A percentile compares a stretch with the other conserved stretches of the same genome.
These are phyloP conservation scores for Aspergillus tubingensis DNA, from an alignment of 2,329 filamentous ascomycete species.

Conservation along the genomic window DNA sequence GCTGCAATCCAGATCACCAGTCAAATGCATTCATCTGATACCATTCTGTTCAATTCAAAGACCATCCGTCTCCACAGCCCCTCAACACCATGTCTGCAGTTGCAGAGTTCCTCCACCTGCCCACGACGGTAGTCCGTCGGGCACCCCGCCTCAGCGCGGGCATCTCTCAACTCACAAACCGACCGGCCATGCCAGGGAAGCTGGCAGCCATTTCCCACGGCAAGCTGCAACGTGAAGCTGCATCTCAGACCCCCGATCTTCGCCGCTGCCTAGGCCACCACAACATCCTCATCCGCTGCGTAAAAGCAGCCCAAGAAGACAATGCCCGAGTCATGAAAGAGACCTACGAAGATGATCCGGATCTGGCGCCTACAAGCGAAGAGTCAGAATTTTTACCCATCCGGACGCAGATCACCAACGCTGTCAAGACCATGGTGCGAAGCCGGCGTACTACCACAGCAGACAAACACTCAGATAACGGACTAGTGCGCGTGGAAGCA, in stretches of 20 bases:
- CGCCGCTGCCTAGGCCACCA: slow-evolving; percentile 22
- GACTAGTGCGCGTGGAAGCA: neutral
- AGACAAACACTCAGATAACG: neutral
- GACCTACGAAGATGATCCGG: neutral
- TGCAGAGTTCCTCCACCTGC: slow-evolving; percentile 5
- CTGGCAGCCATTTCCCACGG: slow-evolving; percentile 17
- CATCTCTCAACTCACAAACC: slow-evolving; percentile 4
- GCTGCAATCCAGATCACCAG: neutral
- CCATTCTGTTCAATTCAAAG: neutral
- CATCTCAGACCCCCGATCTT: slow-evolving; percentile 16
- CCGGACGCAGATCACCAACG: slow-evolving; percentile 12
- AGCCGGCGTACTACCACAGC: neutral
- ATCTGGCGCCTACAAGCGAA: neutral
- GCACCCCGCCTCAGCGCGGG: slow-evolving; percentile 6
- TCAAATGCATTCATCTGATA: neutral
- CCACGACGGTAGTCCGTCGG: slow-evolving; percentile 8
- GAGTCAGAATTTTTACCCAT: slow-evolving; percentile 1
- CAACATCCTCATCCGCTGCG: slow-evolving; percentile 17
- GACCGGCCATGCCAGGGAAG: slow-evolving; percentile 8
- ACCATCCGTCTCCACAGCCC: neutral
- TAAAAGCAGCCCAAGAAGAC: slow-evolving; percentile 17
- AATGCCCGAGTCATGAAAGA: slow-evolving; percentile 1
- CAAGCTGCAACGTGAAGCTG: slow-evolving; percentile 18
- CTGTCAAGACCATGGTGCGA: slow-evolving; percentile 16
- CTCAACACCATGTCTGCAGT: neutral